Percentiles rank a stretch among this genome's conserved stretches.
Evolutionary conservation across 768 basidiomycete species (phyloP).

Genomic region (Coprinellus aureogranulatus): DNA sequence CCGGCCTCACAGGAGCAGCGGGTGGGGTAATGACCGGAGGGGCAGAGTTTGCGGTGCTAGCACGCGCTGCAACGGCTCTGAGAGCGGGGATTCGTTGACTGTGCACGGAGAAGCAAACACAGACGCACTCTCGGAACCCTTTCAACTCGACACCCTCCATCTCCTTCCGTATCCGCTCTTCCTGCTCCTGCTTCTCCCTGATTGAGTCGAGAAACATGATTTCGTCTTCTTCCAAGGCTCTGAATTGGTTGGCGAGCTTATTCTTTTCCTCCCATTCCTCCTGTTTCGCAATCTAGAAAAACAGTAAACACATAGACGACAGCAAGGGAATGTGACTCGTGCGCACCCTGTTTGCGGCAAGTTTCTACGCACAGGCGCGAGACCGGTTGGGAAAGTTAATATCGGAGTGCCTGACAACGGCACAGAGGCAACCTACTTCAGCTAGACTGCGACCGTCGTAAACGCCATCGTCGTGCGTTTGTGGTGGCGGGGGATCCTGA

Average conservation of each 20-base stretch:
- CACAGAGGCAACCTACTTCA: slow-evolving; percentile 58
- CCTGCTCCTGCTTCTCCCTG: slow-evolving; percentile 69
- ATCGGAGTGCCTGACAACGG: slow-evolving; percentile 23
- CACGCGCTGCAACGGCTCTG: slow-evolving; percentile 69
- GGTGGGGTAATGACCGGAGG: slow-evolving; percentile 38
- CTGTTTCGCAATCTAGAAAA: slow-evolving; percentile 73
- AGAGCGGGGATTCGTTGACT: no score
- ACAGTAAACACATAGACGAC: neutral
- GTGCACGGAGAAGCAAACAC: neutral
- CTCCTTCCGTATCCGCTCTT: slow-evolving; percentile 72
- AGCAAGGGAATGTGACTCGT: slow-evolving; percentile 1
- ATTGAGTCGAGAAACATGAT: slow-evolving; percentile 86
- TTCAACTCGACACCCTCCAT: slow-evolving; percentile 78
- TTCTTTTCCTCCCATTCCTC: slow-evolving; percentile 93
- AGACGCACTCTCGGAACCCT: slow-evolving; percentile 68
- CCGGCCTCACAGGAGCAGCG: slow-evolving; percentile 22
- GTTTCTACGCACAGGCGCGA: slow-evolving; percentile 60
- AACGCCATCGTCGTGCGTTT: slow-evolving; percentile 67
- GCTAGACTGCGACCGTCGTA: slow-evolving; percentile 86
- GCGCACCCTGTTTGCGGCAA: slow-evolving; percentile 81
- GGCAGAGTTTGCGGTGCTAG: slow-evolving; percentile 44
- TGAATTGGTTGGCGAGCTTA: slow-evolving; percentile 87
- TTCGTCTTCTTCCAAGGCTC: slow-evolving; percentile 86
- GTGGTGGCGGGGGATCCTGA: slow-evolving; percentile 79
- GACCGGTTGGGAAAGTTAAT: slow-evolving; percentile 48